Evolutionary conservation across 2,329 filamentous ascomycete genomes (phyloP), one percentile per base, ranked within the genome.

Genomic region (Geosmithia putterillii): DNA sequence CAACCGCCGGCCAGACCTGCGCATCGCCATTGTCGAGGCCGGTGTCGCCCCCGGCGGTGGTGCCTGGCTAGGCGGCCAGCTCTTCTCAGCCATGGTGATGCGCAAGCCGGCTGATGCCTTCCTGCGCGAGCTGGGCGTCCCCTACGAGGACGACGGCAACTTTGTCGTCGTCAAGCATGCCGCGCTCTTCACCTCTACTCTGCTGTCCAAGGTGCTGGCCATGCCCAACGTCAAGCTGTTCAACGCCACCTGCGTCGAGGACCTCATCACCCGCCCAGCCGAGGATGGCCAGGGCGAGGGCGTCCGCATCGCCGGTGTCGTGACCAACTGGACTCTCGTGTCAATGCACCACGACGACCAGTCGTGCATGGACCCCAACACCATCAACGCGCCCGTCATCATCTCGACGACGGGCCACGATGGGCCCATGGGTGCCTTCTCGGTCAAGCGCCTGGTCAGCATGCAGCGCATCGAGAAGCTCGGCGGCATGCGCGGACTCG

Each of bases 311-410:
- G 84, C 86, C 8, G 88, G 88, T 54, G 88, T 95, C 2, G 89
- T 95, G 44, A 94, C 86, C 56, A 95, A 95, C 74, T 95, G 88
- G 88, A 95, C 88, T 1, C 74, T 95, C 21, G 88, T 95, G 41
- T 78, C 81, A 38, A 84, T 90, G 72, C 83, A 89, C 63, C 84
- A 89, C 63, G 83, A 88, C 58, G 84, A 90, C 60, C 87, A 94
- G 69, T 85, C 79, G 48, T 95, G 88, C 81, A 94, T 95, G 88
- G 89, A 95, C 62, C 88, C 88, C 52, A 94, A 92, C 76, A 95
- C 88, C 55, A 94, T 95, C 75, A 95, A 94, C 59, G 86, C 87
- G 1, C 87, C 88, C 1, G 64, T 95, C 46, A 71, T 95, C 57
- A 84, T 95, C 67, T 87, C 81, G 45, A 95, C 88, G 20, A 95